phyloP scores from a whole-genome alignment of 192 early-diverging fungal species.

The Powellomyces hirtus region DNA sequence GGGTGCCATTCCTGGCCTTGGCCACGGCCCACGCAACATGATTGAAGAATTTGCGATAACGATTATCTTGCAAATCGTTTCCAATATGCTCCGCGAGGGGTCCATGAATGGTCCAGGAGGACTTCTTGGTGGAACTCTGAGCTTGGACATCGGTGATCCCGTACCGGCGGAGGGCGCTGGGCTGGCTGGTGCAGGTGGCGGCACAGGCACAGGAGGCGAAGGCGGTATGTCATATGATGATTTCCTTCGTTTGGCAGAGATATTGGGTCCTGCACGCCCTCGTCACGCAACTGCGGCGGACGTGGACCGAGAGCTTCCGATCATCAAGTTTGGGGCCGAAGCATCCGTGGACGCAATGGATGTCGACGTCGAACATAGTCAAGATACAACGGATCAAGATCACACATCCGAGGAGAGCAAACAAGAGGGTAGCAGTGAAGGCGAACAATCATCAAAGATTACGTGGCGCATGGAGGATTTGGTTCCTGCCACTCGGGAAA shows the following conservation, averaged over 20 bases:
- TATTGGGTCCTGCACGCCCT: slow-evolving; percentile 46
- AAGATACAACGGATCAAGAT: background rate
- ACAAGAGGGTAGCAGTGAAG: background rate
- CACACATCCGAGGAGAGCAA: background rate
- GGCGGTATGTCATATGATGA: slow-evolving; percentile 37
- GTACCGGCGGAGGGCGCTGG: background rate
- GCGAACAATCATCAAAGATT: background rate
- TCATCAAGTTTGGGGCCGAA: slow-evolving; percentile 11
- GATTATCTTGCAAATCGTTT: slow-evolving; percentile 22
- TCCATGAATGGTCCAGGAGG: slow-evolving; percentile 26
- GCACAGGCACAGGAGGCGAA: background rate
- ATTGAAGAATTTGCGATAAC: slow-evolving; percentile 25
- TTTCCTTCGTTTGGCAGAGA: slow-evolving; percentile 40
- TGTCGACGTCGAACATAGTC: slow-evolving; percentile 19
- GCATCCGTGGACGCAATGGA: background rate
- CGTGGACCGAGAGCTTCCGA: slow-evolving; percentile 40
- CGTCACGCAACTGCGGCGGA: slow-evolving; percentile 35
- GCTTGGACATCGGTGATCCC: slow-evolving; percentile 8
- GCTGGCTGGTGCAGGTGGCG: background rate
- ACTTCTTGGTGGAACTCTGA: slow-evolving; percentile 22
- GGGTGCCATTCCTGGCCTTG: background rate
- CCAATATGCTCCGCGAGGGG: slow-evolving; percentile 25
- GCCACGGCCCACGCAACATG: background rate
- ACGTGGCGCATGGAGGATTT: slow-evolving; percentile 27
- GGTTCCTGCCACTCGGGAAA: slow-evolving; percentile 37